Base-by-base conservation (phyloP, 2,329 filamentous ascomycete species). In the Beauveria scarabaeidicola region DNA sequence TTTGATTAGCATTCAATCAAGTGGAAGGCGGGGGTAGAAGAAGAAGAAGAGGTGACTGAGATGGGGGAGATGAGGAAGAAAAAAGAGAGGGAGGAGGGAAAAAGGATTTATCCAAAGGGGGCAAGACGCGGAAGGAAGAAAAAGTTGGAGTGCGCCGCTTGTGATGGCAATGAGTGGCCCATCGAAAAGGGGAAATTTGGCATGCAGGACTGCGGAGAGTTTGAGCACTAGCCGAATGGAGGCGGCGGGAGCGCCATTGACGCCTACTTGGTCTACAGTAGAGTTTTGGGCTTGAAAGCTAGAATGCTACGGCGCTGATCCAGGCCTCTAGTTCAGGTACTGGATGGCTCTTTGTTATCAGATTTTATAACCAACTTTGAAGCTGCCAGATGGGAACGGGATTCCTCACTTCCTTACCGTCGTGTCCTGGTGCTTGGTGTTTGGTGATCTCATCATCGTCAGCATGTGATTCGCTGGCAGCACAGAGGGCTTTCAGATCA, bases 111-210 rank as follows among this genome's bases (percentile, higher is more conserved):
- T 38, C 43, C 53, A 36, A 47, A 53, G 51, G 43, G 52, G 53
- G 60, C 56, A 52, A 62, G 52, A 60, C 59, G 62, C 64, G 56
- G 59, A 44, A 36, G 44, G 36, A 44, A 52, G 25, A 44, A 32
- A 21, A 32, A 19, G 47, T 32, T 50, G 47, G 25, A 50, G 47
- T 32, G 17, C 25, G 38, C 32, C 25, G 46, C 46, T 23, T 32
- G 23, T 43, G 21, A 38, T 41, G 63, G 59, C 32, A 54, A 52
- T 59, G 36, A 51, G 23, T 25, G 57, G 57, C 40, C 47, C 41
- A 57, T 58, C 61, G 52, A 72, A 73, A 73, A 73, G 71, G 71
- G 71, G 72, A 73, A 73, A 72, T 71, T 71, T 70, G 64, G 58
- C 64, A 67, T 64, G 61, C 47, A 52, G 13, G 29, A 51, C 15